Evolutionary conservation across 1,284 basidiomycete species (phyloP), one percentile per base, ranked within the genome.

Genomic region (Ustilago crameri): DNA sequence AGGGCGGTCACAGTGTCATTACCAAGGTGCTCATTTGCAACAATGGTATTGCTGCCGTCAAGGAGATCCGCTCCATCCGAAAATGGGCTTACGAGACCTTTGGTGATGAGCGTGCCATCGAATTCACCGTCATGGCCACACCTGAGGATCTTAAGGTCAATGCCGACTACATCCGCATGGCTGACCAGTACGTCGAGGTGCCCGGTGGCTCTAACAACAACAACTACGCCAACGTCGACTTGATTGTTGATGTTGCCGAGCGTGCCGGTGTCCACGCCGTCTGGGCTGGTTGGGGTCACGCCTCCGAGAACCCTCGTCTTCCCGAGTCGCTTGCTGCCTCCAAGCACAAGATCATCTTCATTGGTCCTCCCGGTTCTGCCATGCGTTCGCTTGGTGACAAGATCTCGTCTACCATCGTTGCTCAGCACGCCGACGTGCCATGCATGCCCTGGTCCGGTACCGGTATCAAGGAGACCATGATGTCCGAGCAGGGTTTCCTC

Each of bases 41-140:
- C 72, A 84, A 83, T 91, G 93, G 93, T 88, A 99, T 98, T 82
- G 96, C 95, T 50, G 96, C 95, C 60, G 96, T 98, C 52, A 99
- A 99, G 85, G 95, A 98, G 85, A 98, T 98, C 81, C 90, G 96
- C 56, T 98, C 96, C 48, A 92, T 99, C 79, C 89, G 96, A 72
- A 95, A 98, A 89, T 99, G 96, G 96, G 94, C 93, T 76, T 99
- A 98, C 86, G 96, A 98, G 86, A 96, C 95, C 0, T 98, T 99
- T 85, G 96, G 96, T 65, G 90, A 90, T 55, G 96, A 98, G 84
- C 91, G 93, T 73, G 92, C 92, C 57, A 89, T 99, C 85, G 94
- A 98, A 84, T 98, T 99, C 87, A 95, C 93, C 44, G 96, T 98
- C 70, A 98, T 99, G 96, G 95, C 96, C 49, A 99, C 96, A 3